Evolutionary conservation across 148 eudicot species (phyloP).

Genomic region (Fagopyrum homotropicum): DNA sequence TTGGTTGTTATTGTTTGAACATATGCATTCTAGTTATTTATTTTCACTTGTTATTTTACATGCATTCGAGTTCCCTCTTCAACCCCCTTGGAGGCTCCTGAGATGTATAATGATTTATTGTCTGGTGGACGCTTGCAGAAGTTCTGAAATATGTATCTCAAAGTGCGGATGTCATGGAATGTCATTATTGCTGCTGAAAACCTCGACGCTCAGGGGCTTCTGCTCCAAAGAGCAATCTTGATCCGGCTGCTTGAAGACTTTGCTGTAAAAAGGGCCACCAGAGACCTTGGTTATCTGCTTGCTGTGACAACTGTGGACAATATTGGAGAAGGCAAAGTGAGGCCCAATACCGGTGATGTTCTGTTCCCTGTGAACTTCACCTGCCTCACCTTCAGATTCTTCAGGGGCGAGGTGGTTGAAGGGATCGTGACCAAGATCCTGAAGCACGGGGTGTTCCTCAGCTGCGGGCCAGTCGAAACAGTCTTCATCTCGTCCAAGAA

Average conservation of each 20-base stretch:
- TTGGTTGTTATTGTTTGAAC: too few relatives aligned
- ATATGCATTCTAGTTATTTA: too few relatives aligned
- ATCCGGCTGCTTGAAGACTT: slow-evolving; percentile 55
- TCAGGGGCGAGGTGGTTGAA: slow-evolving; percentile 53
- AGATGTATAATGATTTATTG: too few relatives aligned
- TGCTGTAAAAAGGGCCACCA: slow-evolving; percentile 51
- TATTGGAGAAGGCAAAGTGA: slow-evolving; percentile 60
- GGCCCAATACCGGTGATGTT: slow-evolving; percentile 60
- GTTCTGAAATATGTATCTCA: background rate
- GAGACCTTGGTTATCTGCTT: slow-evolving; percentile 53
- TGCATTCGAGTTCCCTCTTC: too few relatives aligned
- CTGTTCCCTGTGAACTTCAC: slow-evolving; percentile 61
- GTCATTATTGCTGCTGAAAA: slow-evolving; percentile 19
- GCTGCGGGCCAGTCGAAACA: slow-evolving; percentile 57
- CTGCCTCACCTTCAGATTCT: slow-evolving; percentile 48
- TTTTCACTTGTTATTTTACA: too few relatives aligned
- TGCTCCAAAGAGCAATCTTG: slow-evolving; percentile 50
- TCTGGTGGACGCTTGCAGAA: background rate
- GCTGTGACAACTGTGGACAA: slow-evolving; percentile 48
- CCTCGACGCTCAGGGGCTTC: slow-evolving; percentile 47
- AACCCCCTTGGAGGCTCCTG: too few relatives aligned
- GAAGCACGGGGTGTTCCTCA: slow-evolving; percentile 59
- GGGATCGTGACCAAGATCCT: slow-evolving; percentile 59
- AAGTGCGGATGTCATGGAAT: slow-evolving; percentile 3
- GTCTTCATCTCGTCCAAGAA: slow-evolving; percentile 52